Evolutionary conservation across 805 yeast genomes (phyloP).

Genomic region (Diddensiella santjacobensis): DNA sequence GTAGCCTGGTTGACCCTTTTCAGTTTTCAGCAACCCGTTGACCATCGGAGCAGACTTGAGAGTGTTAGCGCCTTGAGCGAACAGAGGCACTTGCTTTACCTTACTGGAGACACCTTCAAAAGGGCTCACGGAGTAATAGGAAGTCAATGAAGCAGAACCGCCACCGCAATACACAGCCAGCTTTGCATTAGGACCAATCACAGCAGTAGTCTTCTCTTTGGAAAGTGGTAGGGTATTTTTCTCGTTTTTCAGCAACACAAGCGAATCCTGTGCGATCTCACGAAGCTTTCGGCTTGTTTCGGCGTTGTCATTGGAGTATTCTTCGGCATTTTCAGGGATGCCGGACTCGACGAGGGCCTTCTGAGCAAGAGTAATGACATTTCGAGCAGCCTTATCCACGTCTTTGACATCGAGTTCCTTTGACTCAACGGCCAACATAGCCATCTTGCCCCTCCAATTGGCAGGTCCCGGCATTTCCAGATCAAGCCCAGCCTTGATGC

Average conservation of each 20-base stretch:
- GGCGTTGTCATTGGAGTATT: slow-evolving; percentile 42
- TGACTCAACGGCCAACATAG: slow-evolving; percentile 41
- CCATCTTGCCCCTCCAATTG: slow-evolving; percentile 40
- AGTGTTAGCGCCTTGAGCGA: slow-evolving; percentile 34
- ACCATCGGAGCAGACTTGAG: slow-evolving; percentile 36
- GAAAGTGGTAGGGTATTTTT: slow-evolving; percentile 44
- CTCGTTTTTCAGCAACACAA: slow-evolving; percentile 56
- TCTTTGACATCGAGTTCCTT: slow-evolving; percentile 40
- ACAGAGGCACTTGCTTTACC: slow-evolving; percentile 5
- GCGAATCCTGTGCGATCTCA: slow-evolving; percentile 46
- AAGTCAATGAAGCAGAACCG: slow-evolving; percentile 53
- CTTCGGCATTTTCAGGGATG: slow-evolving; percentile 40
- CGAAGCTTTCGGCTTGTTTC: slow-evolving; percentile 43
- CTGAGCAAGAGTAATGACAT: slow-evolving; percentile 46
- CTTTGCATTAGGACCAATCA: slow-evolving; percentile 59
- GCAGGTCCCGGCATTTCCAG: slow-evolving; percentile 67
- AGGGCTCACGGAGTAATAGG: slow-evolving; percentile 41
- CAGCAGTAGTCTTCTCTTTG: slow-evolving; percentile 41
- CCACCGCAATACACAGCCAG: slow-evolving; percentile 53
- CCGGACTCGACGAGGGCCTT: slow-evolving; percentile 42
- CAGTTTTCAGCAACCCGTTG: slow-evolving; percentile 21
- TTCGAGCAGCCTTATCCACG: slow-evolving; percentile 46
- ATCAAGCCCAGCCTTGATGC: slow-evolving; percentile 54
- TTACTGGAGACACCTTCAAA: slow-evolving; percentile 14
- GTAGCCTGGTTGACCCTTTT: slow-evolving; percentile 16